Conservation (phyloP, 441 rosid genomes). For the Eutrema salsugineum region DNA sequence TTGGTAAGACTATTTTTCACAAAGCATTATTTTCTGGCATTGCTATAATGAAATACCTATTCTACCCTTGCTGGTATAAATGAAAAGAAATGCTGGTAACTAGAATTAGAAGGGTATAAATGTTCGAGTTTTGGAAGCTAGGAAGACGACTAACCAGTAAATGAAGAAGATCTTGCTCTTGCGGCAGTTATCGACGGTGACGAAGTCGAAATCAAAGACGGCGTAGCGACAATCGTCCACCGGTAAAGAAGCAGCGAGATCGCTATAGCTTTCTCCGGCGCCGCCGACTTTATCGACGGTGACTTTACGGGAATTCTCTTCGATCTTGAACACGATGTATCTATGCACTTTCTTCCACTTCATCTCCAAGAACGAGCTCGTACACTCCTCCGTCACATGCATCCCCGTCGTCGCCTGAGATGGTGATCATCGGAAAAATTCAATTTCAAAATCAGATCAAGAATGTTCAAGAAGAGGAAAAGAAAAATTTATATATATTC, state of each 20-base stretch:
- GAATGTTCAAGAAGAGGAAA: not conserved
- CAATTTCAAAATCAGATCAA: not conserved
- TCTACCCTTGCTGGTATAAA: not conserved
- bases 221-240: constrained; percentile 84
- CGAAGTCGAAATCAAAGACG: constrained; percentile 90
- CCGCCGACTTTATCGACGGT: constrained; percentile 89
- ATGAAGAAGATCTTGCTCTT: constrained; percentile 98
- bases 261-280: constrained; percentile 67
- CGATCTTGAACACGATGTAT: constrained; percentile 88
- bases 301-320: constrained; percentile 72
- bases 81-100: too few species aligned
- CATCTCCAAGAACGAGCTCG: constrained; percentile 82
- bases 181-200: constrained; percentile 84
- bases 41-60: not conserved
- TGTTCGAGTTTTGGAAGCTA: not conserved
- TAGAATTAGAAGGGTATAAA: not conserved
- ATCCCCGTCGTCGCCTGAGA: constrained; percentile 78
- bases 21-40: not conserved
- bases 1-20: not conserved
- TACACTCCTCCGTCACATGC: constrained; percentile 90
- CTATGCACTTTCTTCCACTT: constrained; percentile 85
- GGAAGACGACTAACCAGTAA: constrained; percentile 57
- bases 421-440: not conserved
- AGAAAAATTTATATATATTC: not conserved
- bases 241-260: constrained; percentile 71